Conservation (phyloP, 805 yeast species). For the Lachancea dasiensis region DNA sequence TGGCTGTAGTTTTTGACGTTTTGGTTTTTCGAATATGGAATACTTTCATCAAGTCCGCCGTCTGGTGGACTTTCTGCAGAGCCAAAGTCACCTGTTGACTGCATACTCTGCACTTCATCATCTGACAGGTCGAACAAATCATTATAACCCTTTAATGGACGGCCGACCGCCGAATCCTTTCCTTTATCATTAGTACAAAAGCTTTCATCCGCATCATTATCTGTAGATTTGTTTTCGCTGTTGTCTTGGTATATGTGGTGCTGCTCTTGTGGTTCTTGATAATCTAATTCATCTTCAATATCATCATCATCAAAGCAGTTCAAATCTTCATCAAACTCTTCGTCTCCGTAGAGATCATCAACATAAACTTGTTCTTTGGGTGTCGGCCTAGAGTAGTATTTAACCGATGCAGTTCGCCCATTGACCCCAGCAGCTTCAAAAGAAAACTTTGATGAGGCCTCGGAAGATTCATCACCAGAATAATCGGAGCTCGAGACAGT, state of each 20-base stretch:
- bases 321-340: conserved; percentile 39
- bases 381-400: conserved; percentile 39
- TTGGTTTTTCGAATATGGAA: neutral
- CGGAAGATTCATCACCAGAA: conserved; percentile 22
- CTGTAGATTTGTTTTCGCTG: neutral
- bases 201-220: neutral
- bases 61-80: neutral
- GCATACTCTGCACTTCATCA: too few relatives aligned
- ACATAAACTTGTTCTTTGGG: conserved; percentile 33
- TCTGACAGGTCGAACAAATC: conserved; percentile 24
- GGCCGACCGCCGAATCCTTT: conserved; percentile 1
- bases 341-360: conserved; percentile 37
- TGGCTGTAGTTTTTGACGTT: conserved; percentile 10
- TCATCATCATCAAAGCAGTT: conserved; percentile 31
- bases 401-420: conserved; percentile 49
- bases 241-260: neutral
- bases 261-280: neutral
- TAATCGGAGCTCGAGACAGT: conserved; percentile 10
- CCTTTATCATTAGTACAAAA: neutral
- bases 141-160: conserved; percentile 7
- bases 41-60: neutral
- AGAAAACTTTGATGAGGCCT: conserved; percentile 37
- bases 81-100: too few relatives aligned
- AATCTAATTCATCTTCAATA: conserved; percentile 27
- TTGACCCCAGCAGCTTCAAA: conserved; percentile 43